Evolutionary conservation across 306 rosid species (phyloP).

Genomic region (Arachis hypogaea): DNA sequence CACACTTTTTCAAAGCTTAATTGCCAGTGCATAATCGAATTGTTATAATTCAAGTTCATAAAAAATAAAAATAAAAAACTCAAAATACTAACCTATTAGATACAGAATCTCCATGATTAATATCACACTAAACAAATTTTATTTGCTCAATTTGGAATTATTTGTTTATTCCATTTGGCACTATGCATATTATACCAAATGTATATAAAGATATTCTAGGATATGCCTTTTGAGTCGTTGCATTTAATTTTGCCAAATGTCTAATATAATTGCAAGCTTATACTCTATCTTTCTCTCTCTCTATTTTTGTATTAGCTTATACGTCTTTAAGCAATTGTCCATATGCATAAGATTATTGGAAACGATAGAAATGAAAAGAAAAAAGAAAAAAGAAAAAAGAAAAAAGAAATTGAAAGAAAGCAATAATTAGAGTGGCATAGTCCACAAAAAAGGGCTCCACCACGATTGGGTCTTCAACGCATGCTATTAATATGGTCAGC

Average conservation of each 20-base stretch:
- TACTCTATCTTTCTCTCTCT: background rate
- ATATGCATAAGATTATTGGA: slow-evolving; percentile 23
- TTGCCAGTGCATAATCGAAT: too few relatives aligned
- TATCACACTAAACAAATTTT: too few relatives aligned
- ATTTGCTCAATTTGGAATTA: too few relatives aligned
- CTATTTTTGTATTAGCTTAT: background rate
- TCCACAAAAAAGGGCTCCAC: slow-evolving; percentile 47
- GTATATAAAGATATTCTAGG: slow-evolving; percentile 24
- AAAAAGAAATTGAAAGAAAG: slow-evolving; percentile 36
- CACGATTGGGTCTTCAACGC: slow-evolving; percentile 48
- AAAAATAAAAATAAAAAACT: background rate
- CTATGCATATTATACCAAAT: background rate
- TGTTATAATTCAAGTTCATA: background rate
- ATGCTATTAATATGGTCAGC: slow-evolving; percentile 44
- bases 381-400: too few relatives aligned
- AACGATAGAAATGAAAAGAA: background rate
- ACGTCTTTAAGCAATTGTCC: slow-evolving; percentile 31
- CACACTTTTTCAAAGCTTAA: too few relatives aligned
- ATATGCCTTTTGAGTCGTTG: slow-evolving; percentile 16
- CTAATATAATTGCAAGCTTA: slow-evolving; percentile 27
- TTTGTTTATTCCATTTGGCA: too few relatives aligned
- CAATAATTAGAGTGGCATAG: slow-evolving; percentile 53
- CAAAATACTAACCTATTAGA: too few relatives aligned
- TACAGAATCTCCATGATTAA: too few relatives aligned
- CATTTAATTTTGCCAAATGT: slow-evolving; percentile 15